These are phyloP conservation scores for Stentor coeruleus DNA, from an alignment of 73 alveolate genomes.

Conservation along the genomic window DNA sequence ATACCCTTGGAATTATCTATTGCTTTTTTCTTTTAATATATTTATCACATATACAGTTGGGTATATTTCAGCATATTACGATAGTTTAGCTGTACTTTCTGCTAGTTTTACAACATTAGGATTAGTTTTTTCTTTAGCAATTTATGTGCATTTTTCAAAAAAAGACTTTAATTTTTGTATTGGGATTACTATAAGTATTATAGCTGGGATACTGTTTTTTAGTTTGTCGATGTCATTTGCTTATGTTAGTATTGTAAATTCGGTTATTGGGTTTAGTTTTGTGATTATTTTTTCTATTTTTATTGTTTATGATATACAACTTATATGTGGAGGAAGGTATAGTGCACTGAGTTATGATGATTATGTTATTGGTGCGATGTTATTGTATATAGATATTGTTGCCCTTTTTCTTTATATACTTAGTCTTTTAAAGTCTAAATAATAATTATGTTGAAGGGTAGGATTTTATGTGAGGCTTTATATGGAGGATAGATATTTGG, in stretches of 20 bases:
- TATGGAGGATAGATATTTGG: too few species aligned
- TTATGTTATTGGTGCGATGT: slow-evolving; percentile 54
- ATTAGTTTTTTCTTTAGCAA: slow-evolving; percentile 77
- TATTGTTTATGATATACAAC: slow-evolving; percentile 51
- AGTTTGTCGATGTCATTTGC: slow-evolving; percentile 52
- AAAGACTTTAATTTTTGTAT: slow-evolving; percentile 80
- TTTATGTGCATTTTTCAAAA: slow-evolving; percentile 81
- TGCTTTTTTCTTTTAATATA: slow-evolving; percentile 76
- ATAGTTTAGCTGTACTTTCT: slow-evolving; percentile 51
- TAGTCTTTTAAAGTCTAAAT: too few species aligned
- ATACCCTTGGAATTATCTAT: slow-evolving; percentile 87
- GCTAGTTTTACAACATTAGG: slow-evolving; percentile 91
- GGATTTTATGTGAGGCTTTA: too few species aligned
- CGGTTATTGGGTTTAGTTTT: slow-evolving; percentile 39
- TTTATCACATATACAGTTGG: slow-evolving; percentile 87
- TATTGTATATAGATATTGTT: slow-evolving; percentile 52
- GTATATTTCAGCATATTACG: slow-evolving; percentile 48
- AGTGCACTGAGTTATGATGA: slow-evolving; percentile 47
- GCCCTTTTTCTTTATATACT: slow-evolving; percentile 38
- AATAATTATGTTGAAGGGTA: too few species aligned
- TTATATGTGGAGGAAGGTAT: slow-evolving; percentile 52
- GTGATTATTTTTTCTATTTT: slow-evolving; percentile 56
- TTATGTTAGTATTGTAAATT: slow-evolving; percentile 30
- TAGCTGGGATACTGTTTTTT: slow-evolving; percentile 50
- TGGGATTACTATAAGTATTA: slow-evolving; percentile 51